Evolutionary conservation across 306 rosid species (phyloP).

Genomic region (Gynostemma pentaphyllum): DNA sequence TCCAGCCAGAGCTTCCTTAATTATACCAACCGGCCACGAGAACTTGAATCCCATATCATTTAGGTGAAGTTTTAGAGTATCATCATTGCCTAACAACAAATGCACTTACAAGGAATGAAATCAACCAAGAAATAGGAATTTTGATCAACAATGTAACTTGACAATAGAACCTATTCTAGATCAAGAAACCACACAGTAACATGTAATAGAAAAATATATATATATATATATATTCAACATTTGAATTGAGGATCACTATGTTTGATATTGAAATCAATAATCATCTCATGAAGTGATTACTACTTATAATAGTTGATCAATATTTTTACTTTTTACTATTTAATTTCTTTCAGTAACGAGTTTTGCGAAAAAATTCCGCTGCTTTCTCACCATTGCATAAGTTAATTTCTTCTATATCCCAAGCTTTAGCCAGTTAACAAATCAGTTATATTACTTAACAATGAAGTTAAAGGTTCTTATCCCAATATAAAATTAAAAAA

Average conservation of each 20-base stretch:
- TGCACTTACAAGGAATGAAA: not conserved
- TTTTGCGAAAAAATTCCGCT: no score
- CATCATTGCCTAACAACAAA: conserved; percentile 38
- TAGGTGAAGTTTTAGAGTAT: conserved; percentile 47
- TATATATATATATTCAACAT: no score
- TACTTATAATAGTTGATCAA: no score
- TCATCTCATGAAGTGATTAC: no score
- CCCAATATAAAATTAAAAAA: not conserved
- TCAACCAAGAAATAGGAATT: not conserved
- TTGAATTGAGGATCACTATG: no score
- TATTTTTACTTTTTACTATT: no score
- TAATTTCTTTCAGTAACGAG: no score
- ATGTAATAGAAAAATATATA: not conserved
- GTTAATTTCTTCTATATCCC: not conserved
- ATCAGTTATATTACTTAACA: not conserved
- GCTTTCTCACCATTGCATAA: not conserved
- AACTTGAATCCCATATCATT: conserved; percentile 52
- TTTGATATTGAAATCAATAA: no score
- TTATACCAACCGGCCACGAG: conserved; percentile 59
- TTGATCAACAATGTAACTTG: no score
- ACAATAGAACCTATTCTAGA: no score
- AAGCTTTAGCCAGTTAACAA: not conserved
- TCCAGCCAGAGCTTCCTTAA: conserved; percentile 40
- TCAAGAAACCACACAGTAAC: not conserved
- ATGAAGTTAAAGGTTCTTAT: not conserved